Percentiles rank a stretch among this genome's conserved stretches.
phyloP scores from a whole-genome alignment of 1,139 yeast genomes.

The Diutina mesorugosa region DNA sequence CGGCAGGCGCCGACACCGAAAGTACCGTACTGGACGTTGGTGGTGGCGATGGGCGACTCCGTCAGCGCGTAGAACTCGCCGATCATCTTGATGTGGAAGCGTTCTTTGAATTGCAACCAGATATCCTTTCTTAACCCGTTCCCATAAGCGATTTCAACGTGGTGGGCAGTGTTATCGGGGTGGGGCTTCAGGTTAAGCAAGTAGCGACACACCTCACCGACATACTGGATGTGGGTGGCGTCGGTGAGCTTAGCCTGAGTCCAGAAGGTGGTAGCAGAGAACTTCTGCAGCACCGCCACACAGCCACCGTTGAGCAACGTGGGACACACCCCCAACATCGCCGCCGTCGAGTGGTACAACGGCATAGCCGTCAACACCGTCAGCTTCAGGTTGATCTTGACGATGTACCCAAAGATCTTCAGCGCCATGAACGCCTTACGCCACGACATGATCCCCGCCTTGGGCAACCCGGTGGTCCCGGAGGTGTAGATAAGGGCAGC shows the following conservation, averaged over 20 bases:
- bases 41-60: slow-evolving; percentile 87
- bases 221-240: slow-evolving; percentile 83
- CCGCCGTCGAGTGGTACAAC: slow-evolving; percentile 87
- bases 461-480: slow-evolving; percentile 93
- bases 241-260: slow-evolving; percentile 62
- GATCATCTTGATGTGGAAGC: slow-evolving; percentile 63
- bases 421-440: slow-evolving; percentile 67
- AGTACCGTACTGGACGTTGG: slow-evolving; percentile 66
- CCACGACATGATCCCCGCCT: slow-evolving; percentile 93
- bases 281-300: slow-evolving; percentile 68
- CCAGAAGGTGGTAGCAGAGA: slow-evolving; percentile 83
- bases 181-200: slow-evolving; percentile 53
- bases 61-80: slow-evolving; percentile 95
- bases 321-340: slow-evolving; percentile 75
- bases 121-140: slow-evolving; percentile 91
- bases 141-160: slow-evolving; percentile 68
- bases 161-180: slow-evolving; percentile 57
- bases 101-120: slow-evolving; percentile 67
- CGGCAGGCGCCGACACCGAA: slow-evolving; percentile 87
- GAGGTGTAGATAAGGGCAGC: slow-evolving; percentile 78
- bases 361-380: slow-evolving; percentile 90
- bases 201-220: slow-evolving; percentile 92
- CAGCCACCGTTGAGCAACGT: slow-evolving; percentile 55
- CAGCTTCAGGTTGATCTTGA: slow-evolving; percentile 42
- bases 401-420: slow-evolving; percentile 54